phyloP scores from a whole-genome alignment of 345 rosid species.

The Leavenworthia alabamica region DNA sequence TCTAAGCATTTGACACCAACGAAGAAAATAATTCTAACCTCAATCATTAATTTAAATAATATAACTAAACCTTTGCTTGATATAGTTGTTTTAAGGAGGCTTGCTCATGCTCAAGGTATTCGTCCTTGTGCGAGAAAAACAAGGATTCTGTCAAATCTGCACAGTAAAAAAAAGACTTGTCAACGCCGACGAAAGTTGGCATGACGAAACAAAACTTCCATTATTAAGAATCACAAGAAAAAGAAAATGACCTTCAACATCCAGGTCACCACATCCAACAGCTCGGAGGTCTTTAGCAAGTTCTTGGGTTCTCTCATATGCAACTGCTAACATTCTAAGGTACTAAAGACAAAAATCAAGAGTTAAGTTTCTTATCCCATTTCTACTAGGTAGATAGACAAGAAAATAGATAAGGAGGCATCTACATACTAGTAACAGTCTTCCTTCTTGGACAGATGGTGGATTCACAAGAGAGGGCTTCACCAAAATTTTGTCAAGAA shows the following conservation, averaged over 20 bases:
- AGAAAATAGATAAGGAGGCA: constrained; percentile 8
- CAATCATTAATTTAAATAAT: constrained; percentile 7
- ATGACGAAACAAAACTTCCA: neutral
- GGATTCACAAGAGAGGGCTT: constrained; percentile 90
- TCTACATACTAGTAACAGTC: constrained; percentile 43
- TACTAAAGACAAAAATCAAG: constrained; percentile 61
- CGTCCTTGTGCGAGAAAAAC: constrained; percentile 90
- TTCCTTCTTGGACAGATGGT: constrained; percentile 78
- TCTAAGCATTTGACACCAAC: neutral
- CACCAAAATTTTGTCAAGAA: constrained; percentile 79
- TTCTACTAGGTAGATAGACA: too few relatives aligned
- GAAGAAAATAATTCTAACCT: constrained; percentile 6
- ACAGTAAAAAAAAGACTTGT: constrained; percentile 14
- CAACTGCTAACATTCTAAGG: constrained; percentile 93
- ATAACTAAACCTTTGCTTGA: constrained; percentile 61
- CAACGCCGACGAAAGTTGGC: neutral
- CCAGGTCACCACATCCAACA: constrained; percentile 99
- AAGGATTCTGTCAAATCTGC: constrained; percentile 89
- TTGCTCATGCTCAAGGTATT: constrained; percentile 89
- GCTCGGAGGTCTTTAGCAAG: constrained; percentile 90
- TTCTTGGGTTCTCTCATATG: constrained; percentile 96
- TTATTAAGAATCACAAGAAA: constrained; percentile 16
- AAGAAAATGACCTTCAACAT: constrained; percentile 71
- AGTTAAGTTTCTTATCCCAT: constrained; percentile 1
- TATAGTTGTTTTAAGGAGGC: constrained; percentile 90